phyloP scores from a whole-genome alignment of 2,329 filamentous ascomycete species.

The Hypoxylon rubiginosum region DNA sequence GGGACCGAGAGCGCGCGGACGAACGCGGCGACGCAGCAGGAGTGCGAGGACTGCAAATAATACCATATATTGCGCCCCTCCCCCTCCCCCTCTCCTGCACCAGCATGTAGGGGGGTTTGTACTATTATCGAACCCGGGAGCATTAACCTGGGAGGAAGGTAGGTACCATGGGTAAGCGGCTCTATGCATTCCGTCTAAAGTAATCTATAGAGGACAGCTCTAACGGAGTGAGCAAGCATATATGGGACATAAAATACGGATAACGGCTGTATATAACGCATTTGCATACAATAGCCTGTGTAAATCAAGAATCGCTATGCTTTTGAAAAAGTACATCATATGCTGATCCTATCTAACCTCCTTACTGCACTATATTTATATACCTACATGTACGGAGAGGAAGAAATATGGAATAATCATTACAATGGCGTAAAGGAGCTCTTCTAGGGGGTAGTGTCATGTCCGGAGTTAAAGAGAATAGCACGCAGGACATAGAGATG shows the following conservation, averaged over 20 bases:
- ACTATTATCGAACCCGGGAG: slow-evolving; percentile 1
- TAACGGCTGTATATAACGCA: background rate
- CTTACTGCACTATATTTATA: too few species aligned
- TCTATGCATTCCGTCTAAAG: background rate
- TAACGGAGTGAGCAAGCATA: background rate
- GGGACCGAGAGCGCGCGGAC: slow-evolving; percentile 23
- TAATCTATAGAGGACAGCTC: background rate
- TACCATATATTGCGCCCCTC: too few species aligned
- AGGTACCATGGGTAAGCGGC: slow-evolving; percentile 4
- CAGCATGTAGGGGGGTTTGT: background rate
- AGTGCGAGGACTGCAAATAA: slow-evolving; percentile 56
- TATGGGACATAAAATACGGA: background rate
- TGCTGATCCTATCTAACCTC: too few species aligned
- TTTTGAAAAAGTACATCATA: background rate
- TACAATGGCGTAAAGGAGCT: background rate
- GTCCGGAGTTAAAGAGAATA: background rate
- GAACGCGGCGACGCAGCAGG: slow-evolving; percentile 26
- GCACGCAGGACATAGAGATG: background rate
- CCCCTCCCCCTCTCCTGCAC: background rate
- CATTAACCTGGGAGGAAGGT: background rate
- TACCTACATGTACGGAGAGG: background rate
- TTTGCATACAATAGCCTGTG: background rate
- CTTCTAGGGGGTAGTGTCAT: background rate
- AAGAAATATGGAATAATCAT: background rate
- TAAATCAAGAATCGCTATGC: background rate